Conservation (phyloP, 257 asterid species). For the Solanum stenotomum region DNA sequence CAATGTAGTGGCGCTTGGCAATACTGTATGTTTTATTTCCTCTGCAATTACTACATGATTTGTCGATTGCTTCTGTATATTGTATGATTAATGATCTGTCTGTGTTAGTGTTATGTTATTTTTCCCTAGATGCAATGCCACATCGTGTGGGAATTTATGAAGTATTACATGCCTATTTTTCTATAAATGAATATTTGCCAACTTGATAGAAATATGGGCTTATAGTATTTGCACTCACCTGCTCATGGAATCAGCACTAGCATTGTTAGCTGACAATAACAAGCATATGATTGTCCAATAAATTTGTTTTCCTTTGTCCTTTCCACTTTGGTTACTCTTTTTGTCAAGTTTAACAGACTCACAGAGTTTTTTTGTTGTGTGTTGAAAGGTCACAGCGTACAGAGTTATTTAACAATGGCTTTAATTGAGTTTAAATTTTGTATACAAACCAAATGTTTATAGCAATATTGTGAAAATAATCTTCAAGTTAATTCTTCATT, state of each 20-base stretch:
- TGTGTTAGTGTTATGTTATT: background rate
- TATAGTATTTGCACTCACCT: background rate
- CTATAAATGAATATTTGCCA: background rate
- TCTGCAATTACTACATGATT: background rate
- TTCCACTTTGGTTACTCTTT: background rate
- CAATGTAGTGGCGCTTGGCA: conserved; percentile 14
- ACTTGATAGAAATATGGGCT: background rate
- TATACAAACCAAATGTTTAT: background rate
- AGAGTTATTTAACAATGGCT: background rate
- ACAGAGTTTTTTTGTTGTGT: background rate
- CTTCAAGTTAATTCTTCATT: background rate
- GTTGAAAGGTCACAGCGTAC: background rate
- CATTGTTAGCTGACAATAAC: background rate
- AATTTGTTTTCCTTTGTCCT: background rate
- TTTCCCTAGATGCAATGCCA: background rate
- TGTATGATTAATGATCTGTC: background rate
- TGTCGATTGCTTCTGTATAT: background rate
- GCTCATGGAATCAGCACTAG: background rate
- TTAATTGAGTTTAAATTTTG: background rate
- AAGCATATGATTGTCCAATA: background rate
- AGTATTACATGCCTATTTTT: background rate
- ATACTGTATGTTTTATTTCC: background rate
- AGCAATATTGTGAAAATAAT: background rate
- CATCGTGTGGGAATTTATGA: background rate
- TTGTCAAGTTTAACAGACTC: background rate